Conservation (phyloP, 257 asterid genomes). For the Verbena officinalis region DNA sequence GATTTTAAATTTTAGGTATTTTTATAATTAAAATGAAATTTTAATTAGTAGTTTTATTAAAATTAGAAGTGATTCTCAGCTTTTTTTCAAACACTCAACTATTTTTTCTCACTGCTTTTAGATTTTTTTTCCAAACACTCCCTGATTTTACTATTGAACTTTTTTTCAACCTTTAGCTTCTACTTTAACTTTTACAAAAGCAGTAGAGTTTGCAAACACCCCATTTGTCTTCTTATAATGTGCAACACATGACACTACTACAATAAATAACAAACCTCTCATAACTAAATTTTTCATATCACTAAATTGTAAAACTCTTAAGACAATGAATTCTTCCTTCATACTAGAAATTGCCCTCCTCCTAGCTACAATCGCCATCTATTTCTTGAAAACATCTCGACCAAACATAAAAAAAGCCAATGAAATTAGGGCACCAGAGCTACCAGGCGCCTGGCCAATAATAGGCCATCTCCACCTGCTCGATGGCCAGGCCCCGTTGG, state of each 20-base stretch:
- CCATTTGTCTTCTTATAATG: too few relatives aligned
- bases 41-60: too few relatives aligned
- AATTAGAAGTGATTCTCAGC: too few relatives aligned
- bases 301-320: neutral
- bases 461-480: conserved; percentile 69
- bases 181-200: too few relatives aligned
- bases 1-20: too few relatives aligned
- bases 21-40: too few relatives aligned
- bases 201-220: too few relatives aligned
- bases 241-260: neutral
- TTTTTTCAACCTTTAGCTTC: too few relatives aligned
- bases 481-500: conserved; percentile 33
- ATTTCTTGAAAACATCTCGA: neutral
- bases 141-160: too few relatives aligned
- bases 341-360: neutral
- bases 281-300: neutral
- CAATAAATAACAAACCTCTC: neutral
- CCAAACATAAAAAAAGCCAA: neutral
- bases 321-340: conserved; percentile 25
- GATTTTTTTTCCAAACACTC: too few relatives aligned
- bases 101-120: too few relatives aligned
- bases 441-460: conserved; percentile 59
- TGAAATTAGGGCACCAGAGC: conserved; percentile 36
- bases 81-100: too few relatives aligned
- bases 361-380: conserved; percentile 10